Base-by-base conservation (phyloP, 2,329 filamentous ascomycete species). In the Talaromyces albobiverticillius region DNA sequence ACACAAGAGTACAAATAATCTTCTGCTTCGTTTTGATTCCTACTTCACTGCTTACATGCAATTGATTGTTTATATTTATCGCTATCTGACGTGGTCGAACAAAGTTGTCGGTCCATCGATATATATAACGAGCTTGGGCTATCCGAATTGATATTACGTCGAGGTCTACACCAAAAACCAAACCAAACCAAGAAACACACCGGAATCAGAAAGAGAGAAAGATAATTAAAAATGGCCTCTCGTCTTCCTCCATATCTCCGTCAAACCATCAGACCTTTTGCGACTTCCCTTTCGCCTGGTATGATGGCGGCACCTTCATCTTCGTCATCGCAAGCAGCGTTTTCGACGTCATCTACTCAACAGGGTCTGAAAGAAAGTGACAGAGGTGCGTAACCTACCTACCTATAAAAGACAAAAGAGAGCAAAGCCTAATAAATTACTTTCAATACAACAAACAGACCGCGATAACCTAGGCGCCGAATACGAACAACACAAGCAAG, bases 401-500 rank as follows among this genome's bases (percentile, higher is more conserved):
- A 23, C 16, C 16, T 32, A 4, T 9, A 23, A 13, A 7, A 5
- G 18, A 25, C n/a, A 10, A n/a, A 31, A 31, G 3, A 51, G 14
- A 6, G 38, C 16, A 32, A 46, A 34, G 47, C 20, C 25, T 20
- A 36, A 56, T 50, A 13, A 11, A 29, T 29, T 29, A 18, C 36
- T 16, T 20, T 22, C n/a, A n/a, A n/a, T n/a, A n/a, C n/a, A n/a
- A 26, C 6, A 31, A 14, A 54, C 26, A 71, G 77, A 75, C 60
- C 64, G 72, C 48, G 77, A 79, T 11, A 62, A 71, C 46, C 69
- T 79, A 32, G 64, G 68, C 47, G 60, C 71, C 3, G 64, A 76
- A 62, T 78, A 77, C 58, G 79, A 80, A 59, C 38, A 62, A 11
- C 64, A 79, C 59, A 91, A 92, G 77, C 81, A 89, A 57, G 83